Conservation (phyloP, 2,329 filamentous ascomycete genomes). For the Verticillium tricorpus region DNA sequence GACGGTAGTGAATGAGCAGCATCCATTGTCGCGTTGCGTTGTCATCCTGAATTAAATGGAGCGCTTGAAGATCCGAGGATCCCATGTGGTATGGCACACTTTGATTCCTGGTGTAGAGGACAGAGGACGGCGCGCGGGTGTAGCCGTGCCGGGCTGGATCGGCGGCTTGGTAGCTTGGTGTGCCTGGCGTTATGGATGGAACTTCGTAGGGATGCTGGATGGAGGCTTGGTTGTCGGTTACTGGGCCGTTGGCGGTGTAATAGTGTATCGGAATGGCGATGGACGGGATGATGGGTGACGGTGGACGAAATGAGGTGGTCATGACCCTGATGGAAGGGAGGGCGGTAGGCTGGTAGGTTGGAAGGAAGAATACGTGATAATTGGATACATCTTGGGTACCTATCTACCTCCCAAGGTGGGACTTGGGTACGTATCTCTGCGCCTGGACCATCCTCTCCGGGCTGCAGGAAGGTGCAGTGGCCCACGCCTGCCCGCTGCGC, state of each 20-base stretch:
- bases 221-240: too few relatives aligned
- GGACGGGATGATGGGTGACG: too few relatives aligned
- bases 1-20: background rate
- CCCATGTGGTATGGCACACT: background rate
- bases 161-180: background rate
- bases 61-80: background rate
- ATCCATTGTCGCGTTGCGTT: background rate
- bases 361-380: background rate
- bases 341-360: too few relatives aligned
- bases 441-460: background rate
- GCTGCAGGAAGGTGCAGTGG: background rate
- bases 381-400: too few relatives aligned
- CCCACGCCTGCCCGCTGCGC: background rate
- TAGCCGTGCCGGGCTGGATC: background rate
- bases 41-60: background rate
- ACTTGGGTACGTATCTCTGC: background rate
- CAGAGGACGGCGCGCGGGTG: background rate
- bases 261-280: too few relatives aligned
- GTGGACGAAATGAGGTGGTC: too few relatives aligned
- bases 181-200: too few relatives aligned
- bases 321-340: too few relatives aligned
- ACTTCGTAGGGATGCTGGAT: too few relatives aligned
- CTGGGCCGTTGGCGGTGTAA: too few relatives aligned
- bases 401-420: too few relatives aligned
- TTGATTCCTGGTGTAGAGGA: background rate